Base-by-base conservation (phyloP, 305 asterid genomes). In the Ruellia speciosa region DNA sequence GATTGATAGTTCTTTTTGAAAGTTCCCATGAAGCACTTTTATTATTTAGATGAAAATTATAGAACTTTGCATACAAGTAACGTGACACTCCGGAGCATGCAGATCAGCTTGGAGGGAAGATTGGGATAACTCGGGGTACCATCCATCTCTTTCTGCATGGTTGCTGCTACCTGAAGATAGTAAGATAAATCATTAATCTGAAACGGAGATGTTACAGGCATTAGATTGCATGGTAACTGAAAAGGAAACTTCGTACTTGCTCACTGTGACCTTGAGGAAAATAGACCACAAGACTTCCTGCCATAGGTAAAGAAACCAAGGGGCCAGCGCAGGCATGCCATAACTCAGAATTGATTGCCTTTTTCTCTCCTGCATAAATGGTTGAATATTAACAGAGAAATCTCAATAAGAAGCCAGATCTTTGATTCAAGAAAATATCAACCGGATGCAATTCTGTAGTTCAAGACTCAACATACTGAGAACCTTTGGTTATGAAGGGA, bases 301-400 rank as follows among this genome's bases (percentile, higher is more conserved):
- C 86, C 14, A 88, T 94, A 45, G 98, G 98, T 82, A 88, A 68
- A 17, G 88, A 79, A 72, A 88, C 95, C 79, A 92, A 74, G 3
- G 96, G 98, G 51, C 98, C 98, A 31, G 98, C 98, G 71, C 98
- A 92, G 59, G 98, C 96, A 64, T 92, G 98, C 98, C 98, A 92
- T 77, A 92, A 71, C 79, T 92, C 96, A 13, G 98, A 88, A 78
- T 88, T 81, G 34, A 88, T 88, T 71, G 76, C 73, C 77, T 79
- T 90, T 62, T 45, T 51, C 28, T 24, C 31, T 24, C 31, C 31
- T 24, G 31, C 31, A 24, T 24, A 2, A 24, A 24, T 24, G 31
- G 31, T 24, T 24, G 31, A 24, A 24, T 24, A 24, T 24, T 24
- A 24, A 24, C 31, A 2, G 3, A 3, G 28, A 13, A 18, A 16